Evolutionary conservation across 768 basidiomycete genomes (phyloP).

Genomic region (Kwoniella botswanensis): DNA sequence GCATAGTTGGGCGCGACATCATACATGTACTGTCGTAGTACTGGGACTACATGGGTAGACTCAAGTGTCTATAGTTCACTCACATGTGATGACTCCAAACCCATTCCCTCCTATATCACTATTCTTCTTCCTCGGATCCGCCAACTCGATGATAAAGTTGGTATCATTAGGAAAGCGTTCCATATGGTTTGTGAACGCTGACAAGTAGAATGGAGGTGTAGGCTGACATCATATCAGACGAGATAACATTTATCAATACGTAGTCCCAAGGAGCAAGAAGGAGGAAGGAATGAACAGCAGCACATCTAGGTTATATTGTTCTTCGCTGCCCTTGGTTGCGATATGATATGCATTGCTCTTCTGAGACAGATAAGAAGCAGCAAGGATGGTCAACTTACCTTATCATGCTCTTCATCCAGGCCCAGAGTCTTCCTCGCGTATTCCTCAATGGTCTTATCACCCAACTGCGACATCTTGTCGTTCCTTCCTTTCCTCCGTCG

Average conservation of each 20-base stretch:
- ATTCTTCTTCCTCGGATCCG: conserved; percentile 14
- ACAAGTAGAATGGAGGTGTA: conserved; percentile 14
- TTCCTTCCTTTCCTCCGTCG: neutral
- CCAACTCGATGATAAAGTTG: conserved; percentile 46
- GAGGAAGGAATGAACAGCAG: neutral
- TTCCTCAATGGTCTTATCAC: conserved; percentile 57
- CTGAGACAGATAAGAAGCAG: neutral
- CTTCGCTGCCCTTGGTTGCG: neutral
- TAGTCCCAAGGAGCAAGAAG: neutral
- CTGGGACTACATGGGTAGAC: too few species aligned
- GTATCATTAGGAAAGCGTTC: conserved; percentile 18
- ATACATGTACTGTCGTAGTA: too few species aligned
- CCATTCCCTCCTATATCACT: conserved; percentile 41
- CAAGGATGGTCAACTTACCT: conserved; percentile 20
- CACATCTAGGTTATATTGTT: too few species aligned
- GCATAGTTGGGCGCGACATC: too few species aligned
- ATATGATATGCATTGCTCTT: neutral
- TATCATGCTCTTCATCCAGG: conserved; percentile 32
- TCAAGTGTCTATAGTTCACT: conserved; percentile 11
- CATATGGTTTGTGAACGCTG: neutral
- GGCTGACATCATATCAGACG: neutral
- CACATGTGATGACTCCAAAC: conserved; percentile 46
- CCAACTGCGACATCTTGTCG: neutral
- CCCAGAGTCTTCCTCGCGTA: conserved; percentile 31
- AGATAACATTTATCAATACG: neutral